Evolutionary conservation across 148 eudicot species (phyloP), one percentile per base, ranked within the genome.

Genomic region (Hydrangea macrophylla): DNA sequence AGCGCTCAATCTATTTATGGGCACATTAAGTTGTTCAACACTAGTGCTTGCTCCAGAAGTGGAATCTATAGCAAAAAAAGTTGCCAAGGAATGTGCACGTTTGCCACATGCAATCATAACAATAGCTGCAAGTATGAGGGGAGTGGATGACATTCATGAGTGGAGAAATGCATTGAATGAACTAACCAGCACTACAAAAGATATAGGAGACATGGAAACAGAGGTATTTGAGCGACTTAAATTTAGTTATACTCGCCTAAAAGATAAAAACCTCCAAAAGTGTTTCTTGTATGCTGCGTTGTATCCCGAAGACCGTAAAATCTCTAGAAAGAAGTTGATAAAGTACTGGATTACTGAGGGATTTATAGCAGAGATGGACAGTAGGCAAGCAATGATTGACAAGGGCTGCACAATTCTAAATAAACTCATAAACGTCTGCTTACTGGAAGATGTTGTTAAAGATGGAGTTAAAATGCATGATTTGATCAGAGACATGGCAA

Each of bases 401-500:
- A 35, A 70, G 26, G 79, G 71, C 2, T 22, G 65, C 64, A 36
- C 72, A 0, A 22, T 76, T 17, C 22, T 77, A 45, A 72, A 77
- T 30, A 64, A 60, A 60, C 64, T 67, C 22, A n/a, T n/a, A n/a
- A 67, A 67, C 9, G 57, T 67, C 5, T 61, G 73, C 68, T 72
- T 77, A 30, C 37, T 77, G 51, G 76, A 77, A 44, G 33, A 64
- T 33, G 12, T 11, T 35, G n/a, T n/a, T n/a, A n/a, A n/a, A n/a
- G 6, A 17, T 1, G 22, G 6, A 42, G 64, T 71, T 48, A 77
- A 67, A 71, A 77, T 77, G 80, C 80, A 77, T 62, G 80, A 77
- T 63, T 62, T 77, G 35, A 32, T 77, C 5, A 77, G 80, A 62
- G 73, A 66, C 12, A 77, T 77, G 76, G 76, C 80, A 35, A 24